Evolutionary conservation across 345 rosid genomes (phyloP), one percentile per base, ranked within the genome.

Genomic region (Firmiana major): DNA sequence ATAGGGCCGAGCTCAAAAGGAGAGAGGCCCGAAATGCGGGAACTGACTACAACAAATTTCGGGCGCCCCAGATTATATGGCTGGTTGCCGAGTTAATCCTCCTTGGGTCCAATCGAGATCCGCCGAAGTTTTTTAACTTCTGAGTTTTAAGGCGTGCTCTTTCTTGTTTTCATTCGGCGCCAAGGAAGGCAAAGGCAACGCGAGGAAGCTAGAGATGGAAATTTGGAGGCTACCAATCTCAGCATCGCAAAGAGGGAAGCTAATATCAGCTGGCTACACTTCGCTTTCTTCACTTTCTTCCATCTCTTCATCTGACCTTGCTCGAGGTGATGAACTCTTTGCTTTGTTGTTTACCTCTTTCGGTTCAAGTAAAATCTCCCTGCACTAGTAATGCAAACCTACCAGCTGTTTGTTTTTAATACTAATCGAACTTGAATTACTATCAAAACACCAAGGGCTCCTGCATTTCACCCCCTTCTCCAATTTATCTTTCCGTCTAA

Each of bases 181-280:
- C 73, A 31, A 31, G 34, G 34, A 31, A 31, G 34, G 34, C 34
- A 31, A 68, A 17, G 17, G 12, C 59, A 28, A 42, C 3, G 34
- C 71, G 19, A 28, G 74, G 24, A 49, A 53, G 42, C 12, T 17
- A 51, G 46, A 69, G 57, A 93, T 92, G 94, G 97, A 93, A 81
- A 80, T 83, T 36, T 83, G 79, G 84, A 87, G 77, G 71, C 79
- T 91, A 34, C 91, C 92, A 21, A 77, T 90, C n/a, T 90, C 98
- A 59, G 90, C 91, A 16, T 81, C 87, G 63, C 89, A 80, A 69
- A 89, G 90, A 79, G 91, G 93, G 80, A 94, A 92, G 81, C 89
- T 92, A 7, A 82, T 90, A 57, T 82, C 91, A 1, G 89, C 90
- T 0, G 92, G 96, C 73, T 92, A 90, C 79, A 81, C 88, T 83